Base-by-base conservation (phyloP, 148 eudicot species). In the Cornus suecica region DNA sequence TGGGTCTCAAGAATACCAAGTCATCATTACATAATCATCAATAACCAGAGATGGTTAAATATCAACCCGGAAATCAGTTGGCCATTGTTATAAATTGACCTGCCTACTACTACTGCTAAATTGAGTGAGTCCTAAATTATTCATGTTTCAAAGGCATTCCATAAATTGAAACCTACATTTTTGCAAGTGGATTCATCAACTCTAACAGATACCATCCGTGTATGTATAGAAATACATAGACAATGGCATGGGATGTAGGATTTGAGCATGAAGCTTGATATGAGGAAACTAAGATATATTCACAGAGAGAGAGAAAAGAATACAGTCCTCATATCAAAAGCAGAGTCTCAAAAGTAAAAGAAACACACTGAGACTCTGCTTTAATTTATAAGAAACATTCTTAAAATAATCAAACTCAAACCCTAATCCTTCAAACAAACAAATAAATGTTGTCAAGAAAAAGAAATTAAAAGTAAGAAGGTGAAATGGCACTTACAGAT, bases 401-500 rank as follows among this genome's bases (percentile, higher is more conserved):
- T 30, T 31, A 66, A 66, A 67, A 31, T 18, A 28, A 72, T 45
- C 51, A 64, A 65, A 65, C n/a, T 9, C n/a, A 45, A 69, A 56
- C n/a, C 58, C 45, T 48, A 66, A 73, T 10, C 29, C 48, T 32
- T 9, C 37, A 68, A 65, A 20, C 20, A 20, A 34, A 32, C 5
- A 65, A 9, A 4, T 20, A 34, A 27, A 60, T 20, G 13, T 25
- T 18, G 60, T 52, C 34, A 20, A 28, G 30, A 37, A 58, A 15
- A n/a, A 41, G 10, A n/a, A 25, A 41, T 37, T n/a, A 62, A 45
- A 61, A 70, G 9, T 15, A 45, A 61, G 29, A 32, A 54, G 69
- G 56, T n/a, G 65, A 68, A 31, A 61, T 7, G 27, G 73, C 10
- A 79, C 82, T 74, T 74, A 79, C 82, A 74, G 82, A 73, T 68